Base-by-base conservation (phyloP, 805 yeast genomes). In the Myxozyma vanderwaltii region DNA sequence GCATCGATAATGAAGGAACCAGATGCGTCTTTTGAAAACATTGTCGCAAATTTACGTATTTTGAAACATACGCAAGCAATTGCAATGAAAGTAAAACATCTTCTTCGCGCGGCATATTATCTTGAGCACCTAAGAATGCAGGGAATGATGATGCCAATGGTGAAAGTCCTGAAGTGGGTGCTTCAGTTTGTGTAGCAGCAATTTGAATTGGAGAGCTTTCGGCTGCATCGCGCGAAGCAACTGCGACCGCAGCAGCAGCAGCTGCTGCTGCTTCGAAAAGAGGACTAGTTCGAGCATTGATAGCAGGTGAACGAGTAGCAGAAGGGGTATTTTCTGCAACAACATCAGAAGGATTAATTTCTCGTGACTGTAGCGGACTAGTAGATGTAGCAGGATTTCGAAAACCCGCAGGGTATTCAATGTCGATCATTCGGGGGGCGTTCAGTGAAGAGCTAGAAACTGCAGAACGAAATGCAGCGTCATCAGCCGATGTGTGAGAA, bases 71-170 rank as follows among this genome's bases (percentile, higher is more conserved):
- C 13, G 98, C 98, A 51, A 94, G 74, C 21, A 94, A 79, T 72
- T 92, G 98, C 54, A 92, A 77, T 3, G 96, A 87, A 96, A 97
- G 91, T 38, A 90, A 85, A 17, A 92, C 89, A 70, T 92, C 99
- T 71, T 92, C 97, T 63, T 89, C 96, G 57, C 89, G 82, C 1
- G 97, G 97, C 4, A 91, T 45, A 35, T 61, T 58, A 35, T 58
- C 58, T 26, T 61, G 63, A 5, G 58, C 23, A 5, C 58, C 56
- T 13, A 61, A 36, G 27, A 59, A 59, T 26, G 65, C 50, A n/a
- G 63, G 55, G 13, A 56, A 33, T 17, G 50, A 31, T 27, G 46
- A n/a, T 17, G 56, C 29, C 24, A 54, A 33, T 6, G 47, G 50
- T 17, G 60, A 35, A 26, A 24, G 33, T n/a, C 41, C 49, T 17